Conservation (phyloP, 805 yeast species). For the Aciculoconidium aculeatum region DNA sequence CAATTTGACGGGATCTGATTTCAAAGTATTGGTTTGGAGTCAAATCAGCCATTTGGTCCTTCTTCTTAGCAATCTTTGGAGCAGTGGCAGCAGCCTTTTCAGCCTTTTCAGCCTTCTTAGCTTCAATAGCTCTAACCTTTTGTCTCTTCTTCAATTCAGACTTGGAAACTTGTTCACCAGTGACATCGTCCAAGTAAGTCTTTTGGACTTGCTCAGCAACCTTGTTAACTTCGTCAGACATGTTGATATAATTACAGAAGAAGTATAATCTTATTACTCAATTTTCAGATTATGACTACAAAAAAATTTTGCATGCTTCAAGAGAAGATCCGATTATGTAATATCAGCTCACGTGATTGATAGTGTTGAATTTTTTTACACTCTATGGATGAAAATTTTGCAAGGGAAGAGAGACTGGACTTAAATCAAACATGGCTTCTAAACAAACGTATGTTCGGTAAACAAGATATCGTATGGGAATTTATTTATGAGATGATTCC, state of each 20-base stretch:
- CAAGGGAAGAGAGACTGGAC: too few relatives aligned
- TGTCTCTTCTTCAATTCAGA: slow-evolving; percentile 94
- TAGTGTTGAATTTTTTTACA: too few relatives aligned
- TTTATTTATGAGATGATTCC: too few relatives aligned
- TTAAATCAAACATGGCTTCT: slow-evolving; percentile 7
- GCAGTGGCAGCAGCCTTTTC: slow-evolving; percentile 52
- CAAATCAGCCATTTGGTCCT: slow-evolving; percentile 76
- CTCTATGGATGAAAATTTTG: too few relatives aligned
- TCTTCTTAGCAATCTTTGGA: slow-evolving; percentile 46
- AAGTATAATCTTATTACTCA: too few relatives aligned
- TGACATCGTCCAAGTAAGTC: slow-evolving; percentile 80
- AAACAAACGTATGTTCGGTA: slow-evolving; percentile 7
- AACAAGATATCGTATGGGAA: too few relatives aligned
- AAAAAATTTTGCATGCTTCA: too few relatives aligned
- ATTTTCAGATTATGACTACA: too few relatives aligned
- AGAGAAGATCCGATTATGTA: slow-evolving; percentile 2
- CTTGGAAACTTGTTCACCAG: slow-evolving; percentile 96
- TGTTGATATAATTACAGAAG: too few relatives aligned
- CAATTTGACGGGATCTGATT: slow-evolving; percentile 85
- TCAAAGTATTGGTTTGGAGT: slow-evolving; percentile 94
- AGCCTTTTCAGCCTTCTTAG: slow-evolving; percentile 90
- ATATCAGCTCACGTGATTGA: not conserved
- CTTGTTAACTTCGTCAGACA: slow-evolving; percentile 49
- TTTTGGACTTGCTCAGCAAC: slow-evolving; percentile 74
- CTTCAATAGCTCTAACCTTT: slow-evolving; percentile 79